phyloP scores from a whole-genome alignment of 495 filamentous ascomycete genomes.

The Penicillium canescens region DNA sequence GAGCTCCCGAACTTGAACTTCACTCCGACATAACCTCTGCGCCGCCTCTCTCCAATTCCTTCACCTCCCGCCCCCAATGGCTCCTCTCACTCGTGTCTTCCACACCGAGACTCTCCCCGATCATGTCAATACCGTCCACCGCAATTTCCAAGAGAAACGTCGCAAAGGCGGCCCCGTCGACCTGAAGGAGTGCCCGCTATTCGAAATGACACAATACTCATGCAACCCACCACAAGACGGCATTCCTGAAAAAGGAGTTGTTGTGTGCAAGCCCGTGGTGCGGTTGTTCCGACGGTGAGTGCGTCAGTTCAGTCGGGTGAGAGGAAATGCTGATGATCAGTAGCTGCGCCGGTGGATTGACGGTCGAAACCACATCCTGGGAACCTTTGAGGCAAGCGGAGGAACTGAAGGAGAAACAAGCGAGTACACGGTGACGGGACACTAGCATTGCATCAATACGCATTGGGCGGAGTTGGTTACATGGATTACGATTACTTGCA shows the following conservation, averaged over 20 bases:
- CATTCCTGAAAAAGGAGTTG: conserved; percentile 53
- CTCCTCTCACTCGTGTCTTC: conserved; percentile 45
- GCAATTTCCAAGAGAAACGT: conserved; percentile 45
- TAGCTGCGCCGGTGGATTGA: conserved; percentile 76
- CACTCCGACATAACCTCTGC: conserved; percentile 1
- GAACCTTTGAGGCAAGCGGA: conserved; percentile 47
- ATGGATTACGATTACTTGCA: conserved; percentile 8
- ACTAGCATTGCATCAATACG: conserved; percentile 3
- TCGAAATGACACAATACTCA: conserved; percentile 80
- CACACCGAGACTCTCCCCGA: conserved; percentile 37
- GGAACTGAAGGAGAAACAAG: conserved; percentile 26
- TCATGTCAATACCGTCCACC: conserved; percentile 40
- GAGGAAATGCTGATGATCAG: conserved; percentile 10
- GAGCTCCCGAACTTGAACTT: conserved; percentile 8
- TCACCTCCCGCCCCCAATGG: conserved; percentile 26
- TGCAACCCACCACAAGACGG: conserved; percentile 63
- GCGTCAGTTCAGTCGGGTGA: background rate
- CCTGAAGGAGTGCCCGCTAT: conserved; percentile 67
- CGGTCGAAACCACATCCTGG: conserved; percentile 82
- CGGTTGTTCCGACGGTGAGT: conserved; percentile 79
- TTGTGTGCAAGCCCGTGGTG: conserved; percentile 73
- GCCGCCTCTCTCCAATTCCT: background rate
- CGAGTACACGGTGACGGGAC: conserved; percentile 2
- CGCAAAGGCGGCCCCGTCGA: conserved; percentile 51
- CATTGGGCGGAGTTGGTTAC: conserved; percentile 32